Conservation (phyloP, 2,329 filamentous ascomycete genomes). For the Phaeosphaeriaceae sp. region DNA sequence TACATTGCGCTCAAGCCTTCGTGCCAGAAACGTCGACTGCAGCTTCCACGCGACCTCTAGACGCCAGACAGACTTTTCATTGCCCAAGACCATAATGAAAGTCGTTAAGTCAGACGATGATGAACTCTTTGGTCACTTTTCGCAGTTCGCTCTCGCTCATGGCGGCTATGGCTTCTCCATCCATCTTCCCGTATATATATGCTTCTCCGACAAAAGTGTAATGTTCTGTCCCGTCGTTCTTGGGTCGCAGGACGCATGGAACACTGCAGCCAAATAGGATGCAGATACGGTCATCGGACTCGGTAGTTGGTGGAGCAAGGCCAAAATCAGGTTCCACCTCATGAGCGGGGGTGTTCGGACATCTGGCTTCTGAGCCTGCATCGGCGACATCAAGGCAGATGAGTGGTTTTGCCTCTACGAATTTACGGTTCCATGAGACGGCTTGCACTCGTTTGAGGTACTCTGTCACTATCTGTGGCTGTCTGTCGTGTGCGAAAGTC, state of each 20-base stretch:
- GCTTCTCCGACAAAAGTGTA: constrained; percentile 14
- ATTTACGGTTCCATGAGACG: constrained; percentile 9
- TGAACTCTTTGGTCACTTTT: too few relatives aligned
- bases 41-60: too few relatives aligned
- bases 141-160: too few relatives aligned
- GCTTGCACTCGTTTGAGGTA: constrained; percentile 8
- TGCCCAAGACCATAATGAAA: too few relatives aligned
- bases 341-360: too few relatives aligned
- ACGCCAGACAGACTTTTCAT: too few relatives aligned
- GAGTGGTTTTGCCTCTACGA: neutral
- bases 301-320: constrained; percentile 7
- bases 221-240: neutral
- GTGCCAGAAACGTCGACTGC: too few relatives aligned
- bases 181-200: constrained; percentile 18
- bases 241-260: constrained; percentile 10
- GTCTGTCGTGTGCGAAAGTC: neutral
- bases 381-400: too few relatives aligned
- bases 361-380: too few relatives aligned
- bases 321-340: constrained; percentile 3
- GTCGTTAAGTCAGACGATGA: too few relatives aligned
- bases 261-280: constrained; percentile 16
- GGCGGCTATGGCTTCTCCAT: constrained; percentile 38
- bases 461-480: neutral
- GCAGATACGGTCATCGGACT: constrained; percentile 1
- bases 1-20: too few relatives aligned